These are phyloP conservation scores for Ormosia emarginata DNA, from an alignment of 306 rosid genomes.

Conservation along the genomic window DNA sequence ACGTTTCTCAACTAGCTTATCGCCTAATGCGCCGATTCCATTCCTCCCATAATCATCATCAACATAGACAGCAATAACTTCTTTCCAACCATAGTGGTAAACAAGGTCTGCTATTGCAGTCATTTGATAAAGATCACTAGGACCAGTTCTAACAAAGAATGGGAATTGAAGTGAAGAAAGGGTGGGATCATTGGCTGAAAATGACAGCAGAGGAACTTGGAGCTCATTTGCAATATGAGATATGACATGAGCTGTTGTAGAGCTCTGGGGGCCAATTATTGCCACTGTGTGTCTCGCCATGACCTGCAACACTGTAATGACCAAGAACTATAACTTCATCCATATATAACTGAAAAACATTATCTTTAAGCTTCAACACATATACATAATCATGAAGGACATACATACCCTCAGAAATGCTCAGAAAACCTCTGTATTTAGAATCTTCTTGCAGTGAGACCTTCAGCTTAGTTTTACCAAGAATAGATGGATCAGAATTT, in stretches of 20 bases:
- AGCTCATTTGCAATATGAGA: conserved; percentile 90
- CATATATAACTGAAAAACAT: neutral
- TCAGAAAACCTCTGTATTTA: conserved; percentile 70
- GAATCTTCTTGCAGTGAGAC: conserved; percentile 64
- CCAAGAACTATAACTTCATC: neutral
- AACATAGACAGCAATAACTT: conserved; percentile 75
- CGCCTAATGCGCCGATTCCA: conserved; percentile 70
- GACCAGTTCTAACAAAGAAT: conserved; percentile 69
- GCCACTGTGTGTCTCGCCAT: conserved; percentile 77
- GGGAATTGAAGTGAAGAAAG: conserved; percentile 91
- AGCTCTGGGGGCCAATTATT: conserved; percentile 88
- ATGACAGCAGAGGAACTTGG: conserved; percentile 79
- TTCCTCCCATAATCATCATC: conserved; percentile 95
- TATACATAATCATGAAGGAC: conserved; percentile 12
- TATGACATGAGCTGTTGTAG: conserved; percentile 84
- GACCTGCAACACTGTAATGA: conserved; percentile 68
- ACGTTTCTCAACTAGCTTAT: conserved; percentile 75
- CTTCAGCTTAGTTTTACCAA: conserved; percentile 53
- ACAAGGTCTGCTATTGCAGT: conserved; percentile 82
- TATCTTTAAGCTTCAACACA: neutral
- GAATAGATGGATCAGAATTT: conserved; percentile 75
- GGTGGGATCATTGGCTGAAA: conserved; percentile 80
- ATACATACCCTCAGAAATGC: conserved; percentile 91
- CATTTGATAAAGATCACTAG: conserved; percentile 78
- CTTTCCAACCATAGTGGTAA: conserved; percentile 69